Conservation (phyloP, 257 asterid genomes). For the Linderniella brevidens region DNA sequence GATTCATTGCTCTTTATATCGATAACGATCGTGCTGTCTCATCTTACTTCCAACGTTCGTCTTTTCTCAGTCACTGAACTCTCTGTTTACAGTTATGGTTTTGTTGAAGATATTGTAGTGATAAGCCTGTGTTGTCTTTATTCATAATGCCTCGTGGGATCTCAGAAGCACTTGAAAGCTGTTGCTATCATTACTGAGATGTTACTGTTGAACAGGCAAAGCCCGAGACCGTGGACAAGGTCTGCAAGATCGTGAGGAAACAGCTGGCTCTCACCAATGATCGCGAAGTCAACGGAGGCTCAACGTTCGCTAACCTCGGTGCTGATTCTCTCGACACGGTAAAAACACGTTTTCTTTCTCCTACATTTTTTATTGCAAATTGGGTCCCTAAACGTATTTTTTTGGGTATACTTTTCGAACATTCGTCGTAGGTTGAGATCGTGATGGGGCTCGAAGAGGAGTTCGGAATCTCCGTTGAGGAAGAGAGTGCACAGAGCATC, state of each 20-base stretch:
- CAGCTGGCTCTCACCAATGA: slow-evolving; percentile 74
- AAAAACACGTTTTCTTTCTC: slow-evolving; percentile 8
- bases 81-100: background rate
- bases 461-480: slow-evolving; percentile 80
- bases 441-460: slow-evolving; percentile 98
- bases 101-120: background rate
- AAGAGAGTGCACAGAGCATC: slow-evolving; percentile 85
- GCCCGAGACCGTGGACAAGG: slow-evolving; percentile 67
- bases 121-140: background rate
- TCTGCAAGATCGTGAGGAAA: slow-evolving; percentile 61
- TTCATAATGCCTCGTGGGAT: background rate
- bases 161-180: background rate
- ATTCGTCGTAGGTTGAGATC: slow-evolving; percentile 52
- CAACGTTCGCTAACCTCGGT: slow-evolving; percentile 58
- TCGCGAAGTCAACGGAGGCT: slow-evolving; percentile 44
- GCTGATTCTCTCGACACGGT: slow-evolving; percentile 99
- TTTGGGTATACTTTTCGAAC: background rate
- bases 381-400: background rate
- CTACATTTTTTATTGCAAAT: background rate
- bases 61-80: too few species aligned
- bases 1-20: too few species aligned
- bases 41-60: too few species aligned
- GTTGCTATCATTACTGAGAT: slow-evolving; percentile 1
- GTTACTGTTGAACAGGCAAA: slow-evolving; percentile 43
- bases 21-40: too few species aligned